phyloP scores from a whole-genome alignment of 2,329 filamentous ascomycete species.

The Cercospora citrullina region DNA sequence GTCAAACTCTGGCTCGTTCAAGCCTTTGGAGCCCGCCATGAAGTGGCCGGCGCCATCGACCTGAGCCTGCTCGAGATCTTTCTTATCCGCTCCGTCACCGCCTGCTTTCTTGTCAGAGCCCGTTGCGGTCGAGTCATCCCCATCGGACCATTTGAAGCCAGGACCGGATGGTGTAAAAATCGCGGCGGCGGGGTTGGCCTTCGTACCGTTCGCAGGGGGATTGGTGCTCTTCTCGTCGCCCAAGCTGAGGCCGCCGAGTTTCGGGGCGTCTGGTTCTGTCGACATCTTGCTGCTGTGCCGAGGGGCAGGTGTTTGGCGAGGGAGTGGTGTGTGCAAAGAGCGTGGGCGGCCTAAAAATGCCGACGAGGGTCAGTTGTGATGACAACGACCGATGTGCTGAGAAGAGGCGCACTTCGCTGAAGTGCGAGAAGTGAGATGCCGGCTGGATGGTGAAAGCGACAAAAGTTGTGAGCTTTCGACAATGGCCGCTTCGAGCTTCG shows the following conservation, averaged over 20 bases:
- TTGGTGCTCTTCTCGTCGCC: slow-evolving; percentile 11
- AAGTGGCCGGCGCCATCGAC: slow-evolving; percentile 49
- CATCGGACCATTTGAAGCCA: slow-evolving; percentile 40
- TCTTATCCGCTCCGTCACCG: slow-evolving; percentile 19
- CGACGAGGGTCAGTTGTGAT: not conserved
- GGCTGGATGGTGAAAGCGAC: not conserved
- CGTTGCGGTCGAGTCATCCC: slow-evolving; percentile 29
- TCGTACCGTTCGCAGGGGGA: slow-evolving; percentile 22
- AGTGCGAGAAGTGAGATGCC: not conserved
- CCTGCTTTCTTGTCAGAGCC: slow-evolving; percentile 20
- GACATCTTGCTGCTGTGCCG: slow-evolving; percentile 20
- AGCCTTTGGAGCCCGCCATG: slow-evolving; percentile 47
- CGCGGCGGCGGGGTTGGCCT: slow-evolving; percentile 22
- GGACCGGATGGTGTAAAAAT: slow-evolving; percentile 24
- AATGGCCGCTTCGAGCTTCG: slow-evolving; percentile 5
- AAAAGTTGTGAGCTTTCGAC: slow-evolving; percentile 3
- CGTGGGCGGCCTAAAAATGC: not conserved
- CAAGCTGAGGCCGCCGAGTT: slow-evolving; percentile 32
- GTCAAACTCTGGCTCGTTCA: slow-evolving; percentile 73
- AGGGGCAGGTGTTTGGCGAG: not conserved
- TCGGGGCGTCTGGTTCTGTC: slow-evolving; percentile 27
- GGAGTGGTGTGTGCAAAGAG: not conserved
- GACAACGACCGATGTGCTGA: not conserved
- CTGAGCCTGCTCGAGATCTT: slow-evolving; percentile 30
- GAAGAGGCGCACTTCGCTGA: not conserved